These are phyloP conservation scores for Scytalidium sp. DNA, from an alignment of 2,329 filamentous ascomycete genomes.

Conservation along the genomic window DNA sequence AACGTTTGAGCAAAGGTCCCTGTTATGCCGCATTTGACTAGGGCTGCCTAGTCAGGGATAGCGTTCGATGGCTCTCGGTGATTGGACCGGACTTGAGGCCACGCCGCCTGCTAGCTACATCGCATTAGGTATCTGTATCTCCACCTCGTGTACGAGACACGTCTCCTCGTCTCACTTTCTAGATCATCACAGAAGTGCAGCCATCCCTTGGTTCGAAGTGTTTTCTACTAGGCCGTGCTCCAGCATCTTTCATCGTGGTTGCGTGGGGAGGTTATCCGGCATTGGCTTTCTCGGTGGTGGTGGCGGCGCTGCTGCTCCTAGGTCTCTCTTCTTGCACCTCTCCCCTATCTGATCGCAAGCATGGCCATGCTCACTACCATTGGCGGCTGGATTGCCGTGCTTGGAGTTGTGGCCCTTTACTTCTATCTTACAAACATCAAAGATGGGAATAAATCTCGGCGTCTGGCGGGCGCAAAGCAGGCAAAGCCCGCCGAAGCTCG, in stretches of 20 bases:
- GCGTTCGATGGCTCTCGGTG: not conserved
- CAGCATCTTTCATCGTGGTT: not conserved
- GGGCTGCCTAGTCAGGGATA: not conserved
- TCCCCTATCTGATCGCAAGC: slow-evolving; percentile 5
- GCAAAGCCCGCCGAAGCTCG: slow-evolving; percentile 17
- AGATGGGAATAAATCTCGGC: slow-evolving; percentile 12
- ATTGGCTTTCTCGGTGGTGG: not conserved
- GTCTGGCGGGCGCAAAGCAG: slow-evolving; percentile 13
- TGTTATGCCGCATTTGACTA: not conserved
- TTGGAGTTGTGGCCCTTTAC: slow-evolving; percentile 26
- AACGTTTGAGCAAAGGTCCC: too few species aligned
- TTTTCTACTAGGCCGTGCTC: not conserved
- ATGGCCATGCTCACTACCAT: slow-evolving; percentile 27
- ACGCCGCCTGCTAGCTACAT: not conserved
- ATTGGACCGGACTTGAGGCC: not conserved
- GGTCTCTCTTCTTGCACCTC: not conserved
- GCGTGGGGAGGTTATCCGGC: not conserved
- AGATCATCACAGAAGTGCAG: not conserved
- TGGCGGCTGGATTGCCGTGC: slow-evolving; percentile 33
- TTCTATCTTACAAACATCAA: slow-evolving; percentile 15
- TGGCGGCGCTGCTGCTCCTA: not conserved
- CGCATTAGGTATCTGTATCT: not conserved
- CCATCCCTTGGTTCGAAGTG: not conserved
- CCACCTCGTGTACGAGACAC: not conserved
- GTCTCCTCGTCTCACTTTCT: not conserved